Conservation (phyloP, 2,329 filamentous ascomycete genomes). For the Ophiostoma pallidulum region DNA sequence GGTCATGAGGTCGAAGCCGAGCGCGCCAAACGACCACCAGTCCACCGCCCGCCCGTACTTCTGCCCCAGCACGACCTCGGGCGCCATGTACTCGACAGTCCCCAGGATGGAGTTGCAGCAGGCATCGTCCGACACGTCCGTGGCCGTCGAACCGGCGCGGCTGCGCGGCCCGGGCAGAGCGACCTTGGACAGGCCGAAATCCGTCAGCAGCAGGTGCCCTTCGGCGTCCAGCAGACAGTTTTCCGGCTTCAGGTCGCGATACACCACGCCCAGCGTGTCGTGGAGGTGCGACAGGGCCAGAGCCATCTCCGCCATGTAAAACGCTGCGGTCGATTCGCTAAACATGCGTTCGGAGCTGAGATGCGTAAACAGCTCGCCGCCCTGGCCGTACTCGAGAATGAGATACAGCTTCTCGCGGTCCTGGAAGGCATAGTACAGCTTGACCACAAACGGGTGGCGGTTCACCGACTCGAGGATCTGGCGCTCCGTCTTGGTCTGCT, state of each 20-base stretch:
- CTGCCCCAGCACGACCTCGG: slow-evolving; percentile 80
- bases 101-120: slow-evolving; percentile 93
- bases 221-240: slow-evolving; percentile 90
- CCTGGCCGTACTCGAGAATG: slow-evolving; percentile 94
- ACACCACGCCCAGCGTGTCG: slow-evolving; percentile 84
- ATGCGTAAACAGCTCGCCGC: slow-evolving; percentile 94
- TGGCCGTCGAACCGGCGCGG: slow-evolving; percentile 33
- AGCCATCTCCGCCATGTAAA: slow-evolving; percentile 98
- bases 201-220: slow-evolving; percentile 87
- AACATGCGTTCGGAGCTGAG: slow-evolving; percentile 94
- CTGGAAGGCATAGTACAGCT: slow-evolving; percentile 96
- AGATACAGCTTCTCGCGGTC: slow-evolving; percentile 96
- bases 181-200: slow-evolving; percentile 95
- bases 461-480: slow-evolving; percentile 93
- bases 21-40: slow-evolving; percentile 95
- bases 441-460: slow-evolving; percentile 93
- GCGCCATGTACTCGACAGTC: slow-evolving; percentile 98
- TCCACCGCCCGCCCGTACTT: slow-evolving; percentile 92
- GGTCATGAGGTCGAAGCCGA: slow-evolving; percentile 87
- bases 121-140: slow-evolving; percentile 25
- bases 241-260: slow-evolving; percentile 94
- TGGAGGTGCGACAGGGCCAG: slow-evolving; percentile 90
- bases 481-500: slow-evolving; percentile 96
- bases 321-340: slow-evolving; percentile 75
- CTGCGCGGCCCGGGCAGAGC: slow-evolving; percentile 39